Conservation (phyloP, 805 yeast species). For the Priceomyces melissophilus region DNA sequence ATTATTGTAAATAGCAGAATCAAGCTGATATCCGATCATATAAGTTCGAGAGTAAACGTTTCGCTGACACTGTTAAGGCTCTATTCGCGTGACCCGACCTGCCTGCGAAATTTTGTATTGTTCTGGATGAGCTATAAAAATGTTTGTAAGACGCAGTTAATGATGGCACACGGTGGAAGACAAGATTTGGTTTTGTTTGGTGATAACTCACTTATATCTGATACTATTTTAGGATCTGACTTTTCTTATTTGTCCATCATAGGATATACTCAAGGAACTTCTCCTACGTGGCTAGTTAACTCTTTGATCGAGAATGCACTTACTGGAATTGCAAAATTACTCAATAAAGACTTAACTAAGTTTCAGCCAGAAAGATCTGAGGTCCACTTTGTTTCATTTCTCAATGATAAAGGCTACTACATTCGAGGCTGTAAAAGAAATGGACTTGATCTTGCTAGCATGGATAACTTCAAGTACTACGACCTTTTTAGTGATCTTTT, state of each 20-base stretch:
- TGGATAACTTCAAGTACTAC: constrained; percentile 30
- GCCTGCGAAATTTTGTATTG: too few relatives aligned
- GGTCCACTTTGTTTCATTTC: constrained; percentile 35
- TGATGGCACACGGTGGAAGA: constrained; percentile 32
- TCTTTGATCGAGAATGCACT: constrained; percentile 52
- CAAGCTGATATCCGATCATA: too few relatives aligned
- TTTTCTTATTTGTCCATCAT: constrained; percentile 21
- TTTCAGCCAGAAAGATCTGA: constrained; percentile 20
- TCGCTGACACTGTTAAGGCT: too few relatives aligned
- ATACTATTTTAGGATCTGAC: constrained; percentile 14
- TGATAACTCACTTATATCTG: constrained; percentile 46
- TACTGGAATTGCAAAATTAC: constrained; percentile 45
- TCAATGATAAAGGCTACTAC: constrained; percentile 30
- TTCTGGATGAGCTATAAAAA: too few relatives aligned
- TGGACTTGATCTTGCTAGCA: constrained; percentile 30
- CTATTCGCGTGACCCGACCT: too few relatives aligned
- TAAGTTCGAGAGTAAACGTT: too few relatives aligned
- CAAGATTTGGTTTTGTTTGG: constrained; percentile 57
- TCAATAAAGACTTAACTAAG: constrained; percentile 24
- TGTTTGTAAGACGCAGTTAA: too few relatives aligned
- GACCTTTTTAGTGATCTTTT: constrained; percentile 50
- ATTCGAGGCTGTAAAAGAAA: constrained; percentile 35
- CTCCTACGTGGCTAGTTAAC: constrained; percentile 61
- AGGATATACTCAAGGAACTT: constrained; percentile 45
- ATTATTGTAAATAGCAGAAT: too few relatives aligned